These are phyloP conservation scores for Salix arbutifolia DNA, from an alignment of 345 rosid genomes.

Conservation along the genomic window DNA sequence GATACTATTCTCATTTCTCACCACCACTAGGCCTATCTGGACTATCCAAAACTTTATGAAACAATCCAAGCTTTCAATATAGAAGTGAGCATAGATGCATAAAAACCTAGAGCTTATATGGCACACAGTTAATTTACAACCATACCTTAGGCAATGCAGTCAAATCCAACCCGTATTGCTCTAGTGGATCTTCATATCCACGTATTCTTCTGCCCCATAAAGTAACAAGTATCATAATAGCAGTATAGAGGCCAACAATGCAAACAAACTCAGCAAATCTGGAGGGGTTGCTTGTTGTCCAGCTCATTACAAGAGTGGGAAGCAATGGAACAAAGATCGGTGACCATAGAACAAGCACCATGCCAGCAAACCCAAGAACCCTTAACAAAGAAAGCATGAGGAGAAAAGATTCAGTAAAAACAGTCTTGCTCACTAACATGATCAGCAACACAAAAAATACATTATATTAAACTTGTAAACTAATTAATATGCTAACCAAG, in stretches of 20 bases:
- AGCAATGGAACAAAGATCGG: slow-evolving; percentile 74
- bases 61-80: background rate
- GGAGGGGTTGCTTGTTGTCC: slow-evolving; percentile 64
- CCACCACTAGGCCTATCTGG: background rate
- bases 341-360: slow-evolving; percentile 90
- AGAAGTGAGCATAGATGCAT: background rate
- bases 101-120: background rate
- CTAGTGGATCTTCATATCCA: slow-evolving; percentile 63
- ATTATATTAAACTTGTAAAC: background rate
- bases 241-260: slow-evolving; percentile 70
- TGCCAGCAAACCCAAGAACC: slow-evolving; percentile 65
- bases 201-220: slow-evolving; percentile 86
- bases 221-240: slow-evolving; percentile 63
- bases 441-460: background rate
- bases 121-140: slow-evolving; percentile 9
- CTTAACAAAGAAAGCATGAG: slow-evolving; percentile 31
- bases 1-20: background rate
- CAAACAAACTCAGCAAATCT: slow-evolving; percentile 65
- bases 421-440: background rate
- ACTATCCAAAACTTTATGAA: background rate
- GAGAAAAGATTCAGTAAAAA: slow-evolving; percentile 15
- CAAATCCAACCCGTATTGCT: slow-evolving; percentile 77
- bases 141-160: slow-evolving; percentile 49
- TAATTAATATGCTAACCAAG: background rate
- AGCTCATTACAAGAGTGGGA: slow-evolving; percentile 77